A percentile compares a stretch with the other conserved stretches of the same genome.
phyloP scores from a whole-genome alignment of 495 filamentous ascomycete genomes.

The Talaromyces liani region DNA sequence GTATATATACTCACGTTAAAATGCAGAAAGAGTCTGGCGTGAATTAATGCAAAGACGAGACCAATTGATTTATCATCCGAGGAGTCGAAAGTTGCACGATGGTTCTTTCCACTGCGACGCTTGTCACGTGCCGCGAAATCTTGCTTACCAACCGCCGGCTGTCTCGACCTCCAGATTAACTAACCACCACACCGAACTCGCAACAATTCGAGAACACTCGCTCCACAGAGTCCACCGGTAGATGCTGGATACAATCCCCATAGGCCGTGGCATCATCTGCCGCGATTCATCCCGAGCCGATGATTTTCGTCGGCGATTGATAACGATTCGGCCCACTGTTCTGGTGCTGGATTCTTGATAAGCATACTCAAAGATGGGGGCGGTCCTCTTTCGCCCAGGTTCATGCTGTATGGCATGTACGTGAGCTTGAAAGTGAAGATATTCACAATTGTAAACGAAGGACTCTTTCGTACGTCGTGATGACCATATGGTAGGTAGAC shows the following conservation, averaged over 20 bases:
- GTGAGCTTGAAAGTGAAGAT: background rate
- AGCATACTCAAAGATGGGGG: background rate
- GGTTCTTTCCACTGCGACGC: background rate
- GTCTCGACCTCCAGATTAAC: conserved; percentile 6
- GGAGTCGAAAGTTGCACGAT: conserved; percentile 2
- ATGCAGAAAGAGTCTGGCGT: background rate
- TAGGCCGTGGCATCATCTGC: conserved; percentile 5
- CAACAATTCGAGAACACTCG: conserved; percentile 4
- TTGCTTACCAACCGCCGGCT: conserved; percentile 9
- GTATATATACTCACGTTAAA: background rate
- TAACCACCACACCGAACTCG: background rate
- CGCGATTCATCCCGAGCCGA: background rate
- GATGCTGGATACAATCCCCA: background rate
- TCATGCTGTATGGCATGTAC: background rate
- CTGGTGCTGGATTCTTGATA: background rate
- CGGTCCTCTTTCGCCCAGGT: background rate
- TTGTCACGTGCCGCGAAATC: conserved; percentile 2
- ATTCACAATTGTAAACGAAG: background rate
- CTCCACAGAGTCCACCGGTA: background rate
- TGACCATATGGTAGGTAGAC: background rate
- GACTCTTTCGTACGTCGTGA: background rate
- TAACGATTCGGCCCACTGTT: background rate
- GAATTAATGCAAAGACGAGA: background rate
- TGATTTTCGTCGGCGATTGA: background rate
- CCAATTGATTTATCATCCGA: conserved; percentile 7